phyloP scores from a whole-genome alignment of 257 asterid genomes.

The Solanum clarkiae region DNA sequence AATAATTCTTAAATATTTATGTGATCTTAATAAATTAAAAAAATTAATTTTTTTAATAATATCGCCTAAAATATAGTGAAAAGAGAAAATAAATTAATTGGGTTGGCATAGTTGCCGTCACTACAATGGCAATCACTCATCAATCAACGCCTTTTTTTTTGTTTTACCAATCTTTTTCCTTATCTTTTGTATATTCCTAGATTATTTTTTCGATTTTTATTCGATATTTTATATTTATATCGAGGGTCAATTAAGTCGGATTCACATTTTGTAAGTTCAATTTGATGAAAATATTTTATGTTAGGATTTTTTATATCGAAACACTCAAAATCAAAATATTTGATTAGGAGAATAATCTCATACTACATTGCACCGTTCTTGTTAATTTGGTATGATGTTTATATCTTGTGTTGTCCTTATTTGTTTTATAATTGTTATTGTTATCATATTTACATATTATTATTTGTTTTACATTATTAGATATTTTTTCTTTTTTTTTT shows the following conservation, averaged over 20 bases:
- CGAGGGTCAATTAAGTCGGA: rapidly evolving
- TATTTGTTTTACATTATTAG: too few species aligned
- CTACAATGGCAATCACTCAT: constrained; percentile 9
- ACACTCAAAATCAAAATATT: not conserved
- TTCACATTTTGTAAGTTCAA: not conserved
- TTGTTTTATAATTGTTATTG: too few species aligned
- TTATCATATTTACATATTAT: too few species aligned
- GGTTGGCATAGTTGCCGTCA: constrained; percentile 9
- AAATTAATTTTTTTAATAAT: too few species aligned
- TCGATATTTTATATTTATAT: not conserved
- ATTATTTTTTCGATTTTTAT: not conserved
- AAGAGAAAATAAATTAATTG: not conserved
- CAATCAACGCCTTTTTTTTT: not conserved
- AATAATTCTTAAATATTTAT: not conserved
- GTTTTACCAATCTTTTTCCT: not conserved
- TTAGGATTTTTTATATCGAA: not conserved
- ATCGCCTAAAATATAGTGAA: too few species aligned
- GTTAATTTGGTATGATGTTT: too few species aligned
- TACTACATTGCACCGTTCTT: not conserved
- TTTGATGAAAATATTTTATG: rapidly evolving
- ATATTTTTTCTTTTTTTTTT: too few species aligned
- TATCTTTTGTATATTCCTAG: not conserved
- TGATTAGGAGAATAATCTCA: not conserved
- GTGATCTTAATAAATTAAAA: too few species aligned
- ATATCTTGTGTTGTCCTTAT: too few species aligned